Evolutionary conservation across 306 rosid genomes (phyloP).

Genomic region (Quercus variabilis): DNA sequence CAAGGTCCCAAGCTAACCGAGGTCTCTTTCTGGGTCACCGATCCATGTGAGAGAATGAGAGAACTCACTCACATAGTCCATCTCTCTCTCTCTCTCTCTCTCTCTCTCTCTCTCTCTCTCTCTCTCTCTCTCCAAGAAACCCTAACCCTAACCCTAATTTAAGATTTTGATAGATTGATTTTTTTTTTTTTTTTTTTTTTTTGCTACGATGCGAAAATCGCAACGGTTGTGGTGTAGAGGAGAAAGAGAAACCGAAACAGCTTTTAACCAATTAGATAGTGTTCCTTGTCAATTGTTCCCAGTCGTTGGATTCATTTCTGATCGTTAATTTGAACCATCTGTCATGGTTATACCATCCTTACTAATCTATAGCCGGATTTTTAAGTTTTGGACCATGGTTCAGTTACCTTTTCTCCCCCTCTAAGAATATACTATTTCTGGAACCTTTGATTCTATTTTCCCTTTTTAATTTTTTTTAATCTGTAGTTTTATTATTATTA

Average conservation of each 20-base stretch:
- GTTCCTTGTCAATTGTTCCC: slow-evolving; percentile 16
- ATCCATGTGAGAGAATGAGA: slow-evolving; percentile 43
- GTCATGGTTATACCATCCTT: neutral
- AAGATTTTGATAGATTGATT: neutral
- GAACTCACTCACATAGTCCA: slow-evolving; percentile 42
- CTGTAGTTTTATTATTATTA: too few species aligned
- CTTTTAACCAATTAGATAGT: neutral
- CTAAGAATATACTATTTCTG: too few species aligned
- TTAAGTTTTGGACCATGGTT: slow-evolving; percentile 13
- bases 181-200: neutral
- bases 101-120: too few species aligned
- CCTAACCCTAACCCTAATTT: slow-evolving; percentile 20
- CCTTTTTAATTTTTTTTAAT: too few species aligned
- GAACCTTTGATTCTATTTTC: too few species aligned
- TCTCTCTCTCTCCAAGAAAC: neutral
- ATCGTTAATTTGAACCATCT: slow-evolving; percentile 18
- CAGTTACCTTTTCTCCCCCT: slow-evolving; percentile 3
- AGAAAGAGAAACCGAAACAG: slow-evolving; percentile 1
- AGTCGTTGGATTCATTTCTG: slow-evolving; percentile 21
- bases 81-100: too few species aligned
- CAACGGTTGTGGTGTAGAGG: slow-evolving; percentile 1
- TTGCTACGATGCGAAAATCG: neutral
- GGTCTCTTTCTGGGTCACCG: slow-evolving; percentile 54
- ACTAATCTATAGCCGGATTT: too few species aligned
- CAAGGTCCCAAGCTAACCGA: slow-evolving; percentile 42